Evolutionary conservation across 2,329 filamentous ascomycete genomes (phyloP), one percentile per base, ranked within the genome.

Genomic region (Penicillium sp.): DNA sequence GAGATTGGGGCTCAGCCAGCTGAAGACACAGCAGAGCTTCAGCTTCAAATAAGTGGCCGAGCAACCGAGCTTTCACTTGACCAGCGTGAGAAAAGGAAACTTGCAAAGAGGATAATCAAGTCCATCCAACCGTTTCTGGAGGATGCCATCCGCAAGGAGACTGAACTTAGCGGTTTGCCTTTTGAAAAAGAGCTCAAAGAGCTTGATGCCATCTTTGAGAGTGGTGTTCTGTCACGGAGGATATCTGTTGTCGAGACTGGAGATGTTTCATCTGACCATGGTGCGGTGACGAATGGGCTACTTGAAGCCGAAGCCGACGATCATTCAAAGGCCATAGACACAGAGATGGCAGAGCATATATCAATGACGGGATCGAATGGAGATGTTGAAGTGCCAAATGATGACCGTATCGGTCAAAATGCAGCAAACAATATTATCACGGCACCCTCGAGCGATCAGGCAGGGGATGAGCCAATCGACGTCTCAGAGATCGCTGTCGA

Each of bases 101-200:
- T 96, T n/a, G 91, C 89, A 23, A 96, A 95, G 73, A 85, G 91
- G 24, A 96, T 97, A 60, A 82, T 96, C 62, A 95, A 91, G 70
- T 84, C 86, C 1, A 82, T 96, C 30, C 90, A 95, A 69, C 85
- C 89, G 14, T 81, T 85, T 46, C 78, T 96, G 3, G 89, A 96
- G 69, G 81, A 83, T 55, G 91, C 91, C 0, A 75, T 91, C 47
- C 83, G 82, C 53, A 89, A 90, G 55, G 93, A 97, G 71, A 86
- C 89, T n/a, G 89, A 94, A 59, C 80, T 96, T 43, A 86, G 82
- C 51, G 82, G 86, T 52, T 87, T 86, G 64, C 79, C 88, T 0
- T 83, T 85, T 47, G 88, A 91, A 52, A 81, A 81, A 48, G 81
- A 92, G 55, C 77, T 90, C 40, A 84, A 84, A 62, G 88, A 94